Evolutionary conservation across 1,284 basidiomycete species (phyloP), one percentile per base, ranked within the genome.

Genomic region (Kalmanozyma brasiliensis): DNA sequence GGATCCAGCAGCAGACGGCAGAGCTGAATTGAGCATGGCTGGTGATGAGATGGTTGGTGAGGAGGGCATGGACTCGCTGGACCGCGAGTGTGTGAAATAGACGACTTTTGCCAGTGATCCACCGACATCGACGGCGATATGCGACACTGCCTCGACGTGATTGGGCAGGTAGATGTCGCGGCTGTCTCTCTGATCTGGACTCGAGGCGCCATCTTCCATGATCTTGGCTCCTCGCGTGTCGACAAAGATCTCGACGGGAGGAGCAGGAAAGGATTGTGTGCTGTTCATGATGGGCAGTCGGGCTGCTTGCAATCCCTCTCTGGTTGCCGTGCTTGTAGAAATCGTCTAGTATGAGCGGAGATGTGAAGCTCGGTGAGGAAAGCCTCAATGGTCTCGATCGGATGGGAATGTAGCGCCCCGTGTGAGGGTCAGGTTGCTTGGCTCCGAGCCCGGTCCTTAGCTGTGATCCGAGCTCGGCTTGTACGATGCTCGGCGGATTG

Each of bases 41-140:
- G 55, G 49, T 19, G 55, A 49, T 20, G 44, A 32, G 36, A 34
- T 17, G 22, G 52, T 32, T 23, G 52, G 51, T 26, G 66, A 68
- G 13, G 44, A 41, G 6, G 56, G 52, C 22, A 52, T 10, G 17
- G 70, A 52, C 14, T 65, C 45, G 32, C 43, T 33, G 20, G 62
- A 67, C 13, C 62, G 62, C 14, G 69, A 62, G 20, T 66, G 90
- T 52, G 91, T 89, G 83, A 98, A 98, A 85, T 98, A 99, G 76
- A 98, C 93, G 55, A 99, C 92, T 84, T 99, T 99, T 63, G 95
- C 95, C 13, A 99, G 85, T 5, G 94, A 98, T 32, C 95, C 95
- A 34, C 96, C 95, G 78, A 98, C 77, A 45, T 82, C 80, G 17
- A 82, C 67, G 33, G 80, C 80, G 34, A 82, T 82, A 23, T 82